A percentile compares a stretch with the other conserved stretches of the same genome.
phyloP scores from a whole-genome alignment of 2,329 filamentous ascomycete genomes.

The Colletotrichum cordylinicola region DNA sequence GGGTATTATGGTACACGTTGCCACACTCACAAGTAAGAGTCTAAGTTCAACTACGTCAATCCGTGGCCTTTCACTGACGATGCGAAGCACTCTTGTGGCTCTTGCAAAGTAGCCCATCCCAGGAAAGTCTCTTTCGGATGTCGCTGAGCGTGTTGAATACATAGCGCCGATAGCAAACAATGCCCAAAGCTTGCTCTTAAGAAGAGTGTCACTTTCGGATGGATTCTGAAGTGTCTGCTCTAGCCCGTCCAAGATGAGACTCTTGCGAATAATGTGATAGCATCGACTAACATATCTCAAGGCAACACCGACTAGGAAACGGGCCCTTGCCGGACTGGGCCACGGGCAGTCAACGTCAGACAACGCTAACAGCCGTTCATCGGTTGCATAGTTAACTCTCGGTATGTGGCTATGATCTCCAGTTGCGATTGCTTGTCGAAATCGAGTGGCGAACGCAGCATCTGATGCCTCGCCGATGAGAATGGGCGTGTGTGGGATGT shows the following conservation, averaged over 20 bases:
- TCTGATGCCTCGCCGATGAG: conserved; percentile 42
- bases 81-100: conserved; percentile 41
- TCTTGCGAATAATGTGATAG: conserved; percentile 48
- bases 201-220: conserved; percentile 34
- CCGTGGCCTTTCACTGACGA: conserved; percentile 46
- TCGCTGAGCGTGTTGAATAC: conserved; percentile 45
- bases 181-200: conserved; percentile 46
- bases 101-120: conserved; percentile 48
- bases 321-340: conserved; percentile 43
- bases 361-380: conserved; percentile 31
- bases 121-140: conserved; percentile 40
- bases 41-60: conserved; percentile 49
- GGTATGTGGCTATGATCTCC: conserved; percentile 36
- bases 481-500: conserved; percentile 37
- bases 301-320: conserved; percentile 44
- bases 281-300: conserved; percentile 42
- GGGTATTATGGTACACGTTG: background rate
- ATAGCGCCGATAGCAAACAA: conserved; percentile 52
- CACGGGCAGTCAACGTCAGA: conserved; percentile 37
- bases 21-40: conserved; percentile 45
- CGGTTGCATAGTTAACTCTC: conserved; percentile 37
- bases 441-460: conserved; percentile 40
- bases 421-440: conserved; percentile 38
- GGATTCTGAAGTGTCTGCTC: conserved; percentile 42
- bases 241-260: conserved; percentile 39